Evolutionary conservation across 768 basidiomycete species (phyloP).

Genomic region (Mycena alexandri): DNA sequence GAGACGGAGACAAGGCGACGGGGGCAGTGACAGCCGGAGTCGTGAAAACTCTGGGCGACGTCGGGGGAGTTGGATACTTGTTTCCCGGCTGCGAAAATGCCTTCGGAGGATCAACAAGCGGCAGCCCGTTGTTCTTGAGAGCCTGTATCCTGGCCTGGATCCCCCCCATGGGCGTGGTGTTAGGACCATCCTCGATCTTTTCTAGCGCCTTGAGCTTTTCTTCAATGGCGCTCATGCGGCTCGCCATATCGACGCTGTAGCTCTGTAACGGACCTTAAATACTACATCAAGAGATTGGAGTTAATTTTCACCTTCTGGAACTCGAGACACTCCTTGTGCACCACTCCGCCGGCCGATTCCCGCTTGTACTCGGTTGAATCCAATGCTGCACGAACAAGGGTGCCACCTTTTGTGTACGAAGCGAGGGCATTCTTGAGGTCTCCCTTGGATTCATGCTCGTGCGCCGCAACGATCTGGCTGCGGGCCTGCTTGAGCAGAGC

Average conservation of each 20-base stretch:
- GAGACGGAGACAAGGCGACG: conserved; percentile 40
- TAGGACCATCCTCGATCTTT: conserved; percentile 54
- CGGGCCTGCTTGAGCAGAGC: conserved; percentile 75
- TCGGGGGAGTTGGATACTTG: conserved; percentile 56
- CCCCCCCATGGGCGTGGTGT: conserved; percentile 66
- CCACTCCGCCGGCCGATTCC: conserved; percentile 62
- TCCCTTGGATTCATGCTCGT: conserved; percentile 64
- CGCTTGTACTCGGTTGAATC: conserved; percentile 71
- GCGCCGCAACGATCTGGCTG: conserved; percentile 66
- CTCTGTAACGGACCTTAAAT: conserved; percentile 40
- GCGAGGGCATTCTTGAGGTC: conserved; percentile 73
- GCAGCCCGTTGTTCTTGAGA: conserved; percentile 73
- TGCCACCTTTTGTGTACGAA: conserved; percentile 72
- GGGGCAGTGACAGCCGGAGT: conserved; percentile 47
- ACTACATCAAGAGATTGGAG: conserved; percentile 28
- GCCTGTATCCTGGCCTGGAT: conserved; percentile 88
- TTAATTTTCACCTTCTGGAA: conserved; percentile 71
- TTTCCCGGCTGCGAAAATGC: conserved; percentile 68
- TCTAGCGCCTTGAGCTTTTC: conserved; percentile 62
- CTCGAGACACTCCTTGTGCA: conserved; percentile 73
- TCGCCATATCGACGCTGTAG: conserved; percentile 55
- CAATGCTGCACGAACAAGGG: conserved; percentile 69
- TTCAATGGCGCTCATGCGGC: conserved; percentile 56
- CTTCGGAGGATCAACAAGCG: conserved; percentile 68
- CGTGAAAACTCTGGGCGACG: conserved; percentile 53